Percentiles rank a stretch among this genome's conserved stretches.
Evolutionary conservation across 371 early-diverging fungal species (phyloP).

Genomic region (Furculomyces boomerangus): DNA sequence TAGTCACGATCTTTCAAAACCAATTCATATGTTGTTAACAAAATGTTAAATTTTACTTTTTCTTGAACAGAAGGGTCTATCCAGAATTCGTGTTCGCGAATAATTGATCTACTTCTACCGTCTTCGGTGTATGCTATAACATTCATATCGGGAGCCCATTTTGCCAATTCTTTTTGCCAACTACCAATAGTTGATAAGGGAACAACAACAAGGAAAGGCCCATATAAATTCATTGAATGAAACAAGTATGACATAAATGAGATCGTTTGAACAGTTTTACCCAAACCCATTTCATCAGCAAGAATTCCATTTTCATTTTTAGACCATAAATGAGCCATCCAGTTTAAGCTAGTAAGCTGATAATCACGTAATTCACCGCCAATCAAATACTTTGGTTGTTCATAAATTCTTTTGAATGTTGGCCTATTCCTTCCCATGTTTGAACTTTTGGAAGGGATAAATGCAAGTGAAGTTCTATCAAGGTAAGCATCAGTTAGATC

Average conservation of each 20-base stretch:
- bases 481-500: constrained; percentile 68
- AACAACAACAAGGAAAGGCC: constrained; percentile 90
- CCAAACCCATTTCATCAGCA: constrained; percentile 92
- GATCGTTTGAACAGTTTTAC: constrained; percentile 98
- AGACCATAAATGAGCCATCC: constrained; percentile 98
- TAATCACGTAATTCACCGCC: constrained; percentile 94
- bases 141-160: constrained; percentile 92
- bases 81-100: constrained; percentile 86
- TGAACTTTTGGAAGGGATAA: constrained; percentile 50
- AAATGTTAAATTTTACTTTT: constrained; percentile 68
- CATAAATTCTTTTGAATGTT: constrained; percentile 47
- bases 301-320: constrained; percentile 87
- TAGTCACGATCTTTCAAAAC: constrained; percentile 75
- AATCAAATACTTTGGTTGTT: constrained; percentile 63
- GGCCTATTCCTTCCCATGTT: constrained; percentile 34
- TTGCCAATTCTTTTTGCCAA: constrained; percentile 85
- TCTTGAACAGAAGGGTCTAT: constrained; percentile 9
- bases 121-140: constrained; percentile 78
- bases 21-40: constrained; percentile 90
- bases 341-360: constrained; percentile 93
- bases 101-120: constrained; percentile 53
- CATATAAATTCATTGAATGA: constrained; percentile 63
- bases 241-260: constrained; percentile 89
- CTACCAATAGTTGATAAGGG: constrained; percentile 86
- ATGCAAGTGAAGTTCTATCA: constrained; percentile 49